Percentiles rank a stretch among this genome's conserved stretches.
These are phyloP conservation scores for Psilocybe cubensis DNA, from an alignment of 768 basidiomycete genomes.

Conservation along the genomic window DNA sequence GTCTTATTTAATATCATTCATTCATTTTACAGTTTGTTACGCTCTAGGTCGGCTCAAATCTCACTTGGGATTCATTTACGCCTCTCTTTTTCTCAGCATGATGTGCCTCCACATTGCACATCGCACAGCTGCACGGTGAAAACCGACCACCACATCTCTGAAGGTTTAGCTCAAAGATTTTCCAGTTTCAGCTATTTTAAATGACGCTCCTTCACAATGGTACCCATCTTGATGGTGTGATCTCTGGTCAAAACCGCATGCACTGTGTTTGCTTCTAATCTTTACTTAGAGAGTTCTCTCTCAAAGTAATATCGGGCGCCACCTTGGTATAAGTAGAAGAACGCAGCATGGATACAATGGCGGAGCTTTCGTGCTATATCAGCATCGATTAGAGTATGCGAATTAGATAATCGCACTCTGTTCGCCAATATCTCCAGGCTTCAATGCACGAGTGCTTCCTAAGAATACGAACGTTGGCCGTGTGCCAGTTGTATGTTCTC, in stretches of 20 bases:
- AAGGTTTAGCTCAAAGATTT: neutral
- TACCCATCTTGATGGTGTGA: conserved; percentile 13
- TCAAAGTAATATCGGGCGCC: neutral
- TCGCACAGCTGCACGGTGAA: neutral
- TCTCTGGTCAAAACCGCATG: conserved; percentile 10
- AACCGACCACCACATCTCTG: neutral
- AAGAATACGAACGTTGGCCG: conserved; percentile 8
- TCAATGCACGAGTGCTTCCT: neutral
- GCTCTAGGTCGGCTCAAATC: too few relatives aligned
- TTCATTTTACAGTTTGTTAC: too few relatives aligned
- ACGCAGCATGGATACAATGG: neutral
- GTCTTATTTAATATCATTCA: too few relatives aligned
- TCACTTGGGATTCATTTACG: too few relatives aligned
- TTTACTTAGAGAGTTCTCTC: conserved; percentile 11
- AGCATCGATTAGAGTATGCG: neutral
- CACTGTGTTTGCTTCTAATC: conserved; percentile 11
- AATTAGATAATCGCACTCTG: neutral
- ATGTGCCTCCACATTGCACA: neutral
- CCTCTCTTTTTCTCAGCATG: neutral
- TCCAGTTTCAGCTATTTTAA: conserved; percentile 10
- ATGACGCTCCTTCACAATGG: conserved; percentile 2
- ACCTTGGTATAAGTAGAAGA: neutral
- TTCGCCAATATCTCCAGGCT: neutral
- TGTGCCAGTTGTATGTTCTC: conserved; percentile 5
- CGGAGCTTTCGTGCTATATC: neutral